A percentile compares a stretch with the other conserved stretches of the same genome.
Evolutionary conservation across 257 asterid species (phyloP).

Genomic region (Gentiana macrophylla): DNA sequence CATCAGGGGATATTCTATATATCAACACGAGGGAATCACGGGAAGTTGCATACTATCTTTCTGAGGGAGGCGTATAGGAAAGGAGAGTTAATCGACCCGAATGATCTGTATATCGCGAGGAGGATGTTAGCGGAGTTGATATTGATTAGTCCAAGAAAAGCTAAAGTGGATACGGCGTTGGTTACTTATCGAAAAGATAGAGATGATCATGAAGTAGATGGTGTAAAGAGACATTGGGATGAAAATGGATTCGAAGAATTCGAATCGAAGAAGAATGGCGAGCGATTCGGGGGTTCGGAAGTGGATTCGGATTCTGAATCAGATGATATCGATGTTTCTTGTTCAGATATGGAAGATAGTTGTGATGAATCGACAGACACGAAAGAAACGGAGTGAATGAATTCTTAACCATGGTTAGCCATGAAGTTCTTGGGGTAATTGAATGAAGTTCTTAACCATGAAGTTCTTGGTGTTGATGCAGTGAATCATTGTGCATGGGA

Average conservation of each 20-base stretch:
- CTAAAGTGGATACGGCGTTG: constrained; percentile 36
- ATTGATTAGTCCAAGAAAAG: constrained; percentile 63
- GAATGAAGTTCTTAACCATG: too few relatives aligned
- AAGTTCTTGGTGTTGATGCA: too few relatives aligned
- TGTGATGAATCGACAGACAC: constrained; percentile 6
- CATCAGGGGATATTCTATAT: constrained; percentile 86
- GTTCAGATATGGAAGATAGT: constrained; percentile 22
- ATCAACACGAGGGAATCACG: constrained; percentile 71
- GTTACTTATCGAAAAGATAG: constrained; percentile 33
- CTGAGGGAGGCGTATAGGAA: constrained; percentile 81
- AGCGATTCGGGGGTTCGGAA: constrained; percentile 13
- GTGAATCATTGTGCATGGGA: background rate
- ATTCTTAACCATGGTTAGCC: too few relatives aligned
- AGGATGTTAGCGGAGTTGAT: constrained; percentile 60
- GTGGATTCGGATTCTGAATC: constrained; percentile 19
- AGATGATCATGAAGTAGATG: constrained; percentile 24
- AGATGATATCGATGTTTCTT: constrained; percentile 18
- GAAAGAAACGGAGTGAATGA: constrained; percentile 4
- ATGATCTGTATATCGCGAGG: constrained; percentile 73
- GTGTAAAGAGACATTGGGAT: constrained; percentile 4
- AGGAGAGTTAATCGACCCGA: constrained; percentile 69
- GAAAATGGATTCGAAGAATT: constrained; percentile 5
- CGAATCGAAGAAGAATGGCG: constrained; percentile 8
- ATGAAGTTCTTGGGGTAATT: too few relatives aligned
- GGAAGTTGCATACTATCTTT: constrained; percentile 79